These are phyloP conservation scores for Ceratocystis variospora DNA, from an alignment of 2,329 filamentous ascomycete genomes.

Conservation along the genomic window DNA sequence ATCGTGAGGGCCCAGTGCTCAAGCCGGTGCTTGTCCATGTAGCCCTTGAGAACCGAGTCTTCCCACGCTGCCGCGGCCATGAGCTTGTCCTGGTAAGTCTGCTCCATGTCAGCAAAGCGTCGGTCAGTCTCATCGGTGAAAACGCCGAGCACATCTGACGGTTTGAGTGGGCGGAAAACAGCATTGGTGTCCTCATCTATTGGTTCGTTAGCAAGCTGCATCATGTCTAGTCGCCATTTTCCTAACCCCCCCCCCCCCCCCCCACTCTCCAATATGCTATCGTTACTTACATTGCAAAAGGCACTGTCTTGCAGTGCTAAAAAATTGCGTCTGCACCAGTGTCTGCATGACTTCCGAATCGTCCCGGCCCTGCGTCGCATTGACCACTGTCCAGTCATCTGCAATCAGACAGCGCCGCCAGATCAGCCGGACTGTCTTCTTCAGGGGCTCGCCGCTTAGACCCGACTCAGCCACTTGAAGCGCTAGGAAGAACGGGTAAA, in stretches of 20 bases:
- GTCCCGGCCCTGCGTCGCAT: slow-evolving; percentile 60
- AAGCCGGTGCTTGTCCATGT: slow-evolving; percentile 54
- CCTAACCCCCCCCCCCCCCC: no score
- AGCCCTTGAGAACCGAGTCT: slow-evolving; percentile 49
- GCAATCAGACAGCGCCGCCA: slow-evolving; percentile 78
- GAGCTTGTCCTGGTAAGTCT: slow-evolving; percentile 52
- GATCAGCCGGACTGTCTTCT: slow-evolving; percentile 48
- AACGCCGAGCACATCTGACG: slow-evolving; percentile 43
- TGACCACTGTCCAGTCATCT: slow-evolving; percentile 72
- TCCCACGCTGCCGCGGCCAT: slow-evolving; percentile 60
- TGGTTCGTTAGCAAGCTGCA: slow-evolving; percentile 13
- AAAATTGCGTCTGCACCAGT: slow-evolving; percentile 53
- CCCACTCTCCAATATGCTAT: neutral
- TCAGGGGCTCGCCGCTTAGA: slow-evolving; percentile 41
- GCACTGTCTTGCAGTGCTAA: slow-evolving; percentile 50
- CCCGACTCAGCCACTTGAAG: slow-evolving; percentile 46
- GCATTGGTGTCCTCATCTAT: slow-evolving; percentile 30
- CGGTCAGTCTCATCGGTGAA: slow-evolving; percentile 48
- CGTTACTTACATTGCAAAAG: slow-evolving; percentile 48
- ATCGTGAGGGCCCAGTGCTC: slow-evolving; percentile 47
- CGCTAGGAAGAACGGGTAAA: slow-evolving; percentile 59
- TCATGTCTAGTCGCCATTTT: slow-evolving; percentile 24
- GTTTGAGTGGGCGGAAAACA: slow-evolving; percentile 35
- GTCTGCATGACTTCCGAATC: slow-evolving; percentile 53
- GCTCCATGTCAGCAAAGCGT: slow-evolving; percentile 45